Evolutionary conservation across 768 basidiomycete genomes (phyloP).

Genomic region (Scleroderma citrinum): DNA sequence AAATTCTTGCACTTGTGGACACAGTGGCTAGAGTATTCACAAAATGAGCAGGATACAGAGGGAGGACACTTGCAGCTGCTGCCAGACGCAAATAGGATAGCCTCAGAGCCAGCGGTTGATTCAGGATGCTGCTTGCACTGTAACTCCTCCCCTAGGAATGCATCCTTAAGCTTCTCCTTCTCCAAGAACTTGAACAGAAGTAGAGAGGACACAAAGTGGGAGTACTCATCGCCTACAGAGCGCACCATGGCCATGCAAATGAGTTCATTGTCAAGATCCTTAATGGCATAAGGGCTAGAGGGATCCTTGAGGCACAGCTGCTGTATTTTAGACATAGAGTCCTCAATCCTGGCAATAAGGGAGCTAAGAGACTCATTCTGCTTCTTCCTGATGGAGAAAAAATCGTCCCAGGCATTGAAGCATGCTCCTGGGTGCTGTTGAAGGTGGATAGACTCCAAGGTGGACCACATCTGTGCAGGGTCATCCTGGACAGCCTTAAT

Average conservation of each 20-base stretch:
- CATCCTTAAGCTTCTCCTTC: slow-evolving; percentile 1
- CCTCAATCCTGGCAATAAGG: slow-evolving; percentile 1
- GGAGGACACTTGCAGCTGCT: neutral
- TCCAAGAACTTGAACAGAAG: slow-evolving; percentile 2
- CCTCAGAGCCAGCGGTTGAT: neutral
- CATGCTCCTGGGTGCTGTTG: neutral
- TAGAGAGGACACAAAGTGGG: slow-evolving; percentile 8
- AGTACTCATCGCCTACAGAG: slow-evolving; percentile 4
- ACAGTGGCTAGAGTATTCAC: neutral
- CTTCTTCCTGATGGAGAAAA: slow-evolving; percentile 6
- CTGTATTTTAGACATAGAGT: slow-evolving; percentile 5
- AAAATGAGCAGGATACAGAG: neutral
- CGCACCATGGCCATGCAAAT: slow-evolving; percentile 7
- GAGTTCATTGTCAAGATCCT: slow-evolving; percentile 1
- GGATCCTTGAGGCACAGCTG: neutral
- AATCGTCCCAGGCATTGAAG: slow-evolving; percentile 7
- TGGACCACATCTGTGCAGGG: neutral
- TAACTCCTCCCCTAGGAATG: neutral
- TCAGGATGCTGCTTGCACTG: neutral
- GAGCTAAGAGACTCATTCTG: slow-evolving; percentile 2
- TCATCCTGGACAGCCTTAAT: too few relatives aligned
- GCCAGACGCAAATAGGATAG: neutral
- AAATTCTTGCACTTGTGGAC: neutral
- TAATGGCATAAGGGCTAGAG: neutral
- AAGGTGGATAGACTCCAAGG: neutral